A percentile compares a stretch with the other conserved stretches of the same genome.
These are phyloP conservation scores for Irpex sp. DNA, from an alignment of 1,284 basidiomycete species.

Conservation along the genomic window DNA sequence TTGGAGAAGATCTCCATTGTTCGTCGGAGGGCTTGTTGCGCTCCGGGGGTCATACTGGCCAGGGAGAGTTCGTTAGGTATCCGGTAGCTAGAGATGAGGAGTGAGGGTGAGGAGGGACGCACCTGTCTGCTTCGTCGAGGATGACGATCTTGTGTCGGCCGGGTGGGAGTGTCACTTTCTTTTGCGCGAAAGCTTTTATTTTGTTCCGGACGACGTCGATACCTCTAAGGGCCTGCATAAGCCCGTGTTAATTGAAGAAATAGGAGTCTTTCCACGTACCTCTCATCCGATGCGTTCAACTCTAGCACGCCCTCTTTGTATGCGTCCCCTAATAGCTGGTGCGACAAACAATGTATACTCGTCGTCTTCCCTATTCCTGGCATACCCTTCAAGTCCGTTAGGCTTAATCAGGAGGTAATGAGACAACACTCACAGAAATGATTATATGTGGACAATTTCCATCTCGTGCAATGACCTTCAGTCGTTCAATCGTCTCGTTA, in stretches of 20 bases:
- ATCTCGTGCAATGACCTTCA: slow-evolving; percentile 95
- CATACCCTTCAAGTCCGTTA: slow-evolving; percentile 61
- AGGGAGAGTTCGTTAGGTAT: background rate
- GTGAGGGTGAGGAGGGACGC: too few species aligned
- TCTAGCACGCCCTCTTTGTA: slow-evolving; percentile 99
- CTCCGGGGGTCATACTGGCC: slow-evolving; percentile 90
- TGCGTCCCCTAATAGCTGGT: slow-evolving; percentile 91
- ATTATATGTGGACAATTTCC: slow-evolving; percentile 99
- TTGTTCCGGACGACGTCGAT: slow-evolving; percentile 99
- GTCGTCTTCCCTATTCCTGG: slow-evolving; percentile 99
- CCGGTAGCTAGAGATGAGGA: too few species aligned
- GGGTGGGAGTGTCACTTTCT: slow-evolving; percentile 93
- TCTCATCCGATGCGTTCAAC: slow-evolving; percentile 96
- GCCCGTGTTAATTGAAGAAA: too few species aligned
- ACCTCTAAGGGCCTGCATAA: too few species aligned
- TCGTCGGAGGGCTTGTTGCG: slow-evolving; percentile 93
- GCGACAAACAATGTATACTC: slow-evolving; percentile 95
- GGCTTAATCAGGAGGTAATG: background rate
- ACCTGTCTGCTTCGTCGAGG: slow-evolving; percentile 98
- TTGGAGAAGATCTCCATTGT: slow-evolving; percentile 99
- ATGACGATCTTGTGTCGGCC: slow-evolving; percentile 99
- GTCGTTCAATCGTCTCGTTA: slow-evolving; percentile 88
- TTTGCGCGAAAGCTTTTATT: slow-evolving; percentile 97
- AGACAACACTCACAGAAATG: slow-evolving; percentile 72
- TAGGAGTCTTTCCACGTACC: too few species aligned